phyloP scores from a whole-genome alignment of 495 filamentous ascomycete genomes.

The Tetracladium marchalianum region DNA sequence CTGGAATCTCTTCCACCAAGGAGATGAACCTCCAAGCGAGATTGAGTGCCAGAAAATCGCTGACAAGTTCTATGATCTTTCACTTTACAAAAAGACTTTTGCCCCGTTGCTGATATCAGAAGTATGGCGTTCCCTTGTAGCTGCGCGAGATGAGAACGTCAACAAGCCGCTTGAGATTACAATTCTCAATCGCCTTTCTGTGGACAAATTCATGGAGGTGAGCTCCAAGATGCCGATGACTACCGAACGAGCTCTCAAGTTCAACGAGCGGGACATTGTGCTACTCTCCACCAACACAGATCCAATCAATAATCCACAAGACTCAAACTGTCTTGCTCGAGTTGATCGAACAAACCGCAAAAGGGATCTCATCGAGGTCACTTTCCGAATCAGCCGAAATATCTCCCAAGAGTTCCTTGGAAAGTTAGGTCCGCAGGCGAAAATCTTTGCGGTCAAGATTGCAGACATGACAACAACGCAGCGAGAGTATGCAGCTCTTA shows the following conservation, averaged over 20 bases:
- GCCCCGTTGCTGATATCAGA: constrained; percentile 85
- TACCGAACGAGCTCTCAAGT: constrained; percentile 57
- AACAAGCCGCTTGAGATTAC: constrained; percentile 76
- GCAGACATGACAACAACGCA: constrained; percentile 86
- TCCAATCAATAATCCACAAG: constrained; percentile 49
- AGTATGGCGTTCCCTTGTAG: constrained; percentile 90
- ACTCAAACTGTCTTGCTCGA: constrained; percentile 76
- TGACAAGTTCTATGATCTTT: constrained; percentile 62
- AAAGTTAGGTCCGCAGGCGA: constrained; percentile 49
- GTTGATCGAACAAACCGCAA: constrained; percentile 72
- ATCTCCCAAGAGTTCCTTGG: constrained; percentile 29
- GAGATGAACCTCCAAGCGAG: constrained; percentile 69
- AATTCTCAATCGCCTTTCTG: constrained; percentile 71
- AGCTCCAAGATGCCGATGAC: constrained; percentile 63
- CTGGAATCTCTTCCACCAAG: constrained; percentile 88
- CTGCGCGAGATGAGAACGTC: constrained; percentile 73
- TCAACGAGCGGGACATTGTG: constrained; percentile 82
- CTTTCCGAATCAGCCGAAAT: constrained; percentile 67
- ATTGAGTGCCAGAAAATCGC: constrained; percentile 65
- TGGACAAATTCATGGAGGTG: constrained; percentile 89
- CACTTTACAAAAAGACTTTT: constrained; percentile 80
- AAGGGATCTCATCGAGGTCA: constrained; percentile 65
- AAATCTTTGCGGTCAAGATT: constrained; percentile 68
- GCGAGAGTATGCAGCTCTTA: constrained; percentile 85
- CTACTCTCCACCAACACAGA: constrained; percentile 64